These are phyloP conservation scores for Echium plantagineum DNA, from an alignment of 257 asterid species.

Conservation along the genomic window DNA sequence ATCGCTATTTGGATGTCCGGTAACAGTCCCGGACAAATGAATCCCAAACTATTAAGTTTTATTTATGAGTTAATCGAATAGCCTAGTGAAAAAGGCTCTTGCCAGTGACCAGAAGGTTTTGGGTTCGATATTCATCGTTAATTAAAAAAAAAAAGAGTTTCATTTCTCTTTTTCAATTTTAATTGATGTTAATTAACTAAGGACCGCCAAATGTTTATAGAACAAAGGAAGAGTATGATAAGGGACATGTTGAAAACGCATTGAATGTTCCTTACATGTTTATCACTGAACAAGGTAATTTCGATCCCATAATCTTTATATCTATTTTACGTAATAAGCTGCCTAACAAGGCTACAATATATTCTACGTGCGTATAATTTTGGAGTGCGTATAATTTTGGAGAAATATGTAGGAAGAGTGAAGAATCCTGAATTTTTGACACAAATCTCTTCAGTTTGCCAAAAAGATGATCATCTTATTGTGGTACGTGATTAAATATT, in stretches of 20 bases:
- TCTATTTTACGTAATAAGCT: no score
- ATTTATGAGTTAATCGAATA: no score
- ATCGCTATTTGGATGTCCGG: conserved; percentile 16
- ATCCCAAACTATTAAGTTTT: not conserved
- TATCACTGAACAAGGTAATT: conserved; percentile 8
- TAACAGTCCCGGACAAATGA: not conserved
- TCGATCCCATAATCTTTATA: no score
- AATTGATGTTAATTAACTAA: not conserved
- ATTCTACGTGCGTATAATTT: no score
- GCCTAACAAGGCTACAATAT: no score
- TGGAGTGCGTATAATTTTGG: not conserved
- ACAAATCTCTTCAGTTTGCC: conserved; percentile 7
- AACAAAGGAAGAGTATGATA: conserved; percentile 15
- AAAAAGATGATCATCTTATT: conserved; percentile 13
- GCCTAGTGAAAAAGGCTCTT: no score
- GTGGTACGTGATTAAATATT: conserved; percentile 7
- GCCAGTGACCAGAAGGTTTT: no score
- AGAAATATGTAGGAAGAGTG: conserved; percentile 9
- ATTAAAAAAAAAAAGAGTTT: no score
- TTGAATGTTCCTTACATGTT: conserved; percentile 18
- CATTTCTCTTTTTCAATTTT: not conserved
- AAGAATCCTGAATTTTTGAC: conserved; percentile 14
- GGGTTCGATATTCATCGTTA: no score
- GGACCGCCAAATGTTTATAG: not conserved
- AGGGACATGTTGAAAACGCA: conserved; percentile 12